These are phyloP conservation scores for Malus hybrid DNA, from an alignment of 331 rosid species.

Conservation along the genomic window DNA sequence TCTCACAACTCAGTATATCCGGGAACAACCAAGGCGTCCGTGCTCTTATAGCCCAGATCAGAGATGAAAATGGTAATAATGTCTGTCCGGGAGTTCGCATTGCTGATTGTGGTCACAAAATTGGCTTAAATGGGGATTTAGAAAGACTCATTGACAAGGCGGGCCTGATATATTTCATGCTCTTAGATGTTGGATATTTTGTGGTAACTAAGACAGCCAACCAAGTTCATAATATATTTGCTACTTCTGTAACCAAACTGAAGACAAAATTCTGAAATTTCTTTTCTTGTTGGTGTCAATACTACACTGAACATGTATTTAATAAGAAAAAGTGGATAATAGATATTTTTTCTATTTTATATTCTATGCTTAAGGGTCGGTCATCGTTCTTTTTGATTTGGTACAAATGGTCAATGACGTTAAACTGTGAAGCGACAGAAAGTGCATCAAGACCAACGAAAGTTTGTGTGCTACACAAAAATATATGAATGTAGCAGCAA, in stretches of 20 bases:
- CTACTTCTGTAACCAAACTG: not conserved
- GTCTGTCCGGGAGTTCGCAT: conserved; percentile 64
- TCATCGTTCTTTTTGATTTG: too few relatives aligned
- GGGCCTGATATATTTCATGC: not conserved
- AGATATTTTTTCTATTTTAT: too few relatives aligned
- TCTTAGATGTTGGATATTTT: not conserved
- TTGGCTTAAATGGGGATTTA: conserved; percentile 62
- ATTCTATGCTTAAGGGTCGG: not conserved
- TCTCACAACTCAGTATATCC: conserved; percentile 70
- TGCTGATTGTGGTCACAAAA: conserved; percentile 95
- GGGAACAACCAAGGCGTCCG: conserved; percentile 88
- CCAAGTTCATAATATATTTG: not conserved
- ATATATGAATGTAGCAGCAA: too few relatives aligned
- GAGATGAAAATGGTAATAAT: conserved; percentile 71
- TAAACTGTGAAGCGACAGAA: too few relatives aligned
- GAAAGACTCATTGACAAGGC: too few relatives aligned
- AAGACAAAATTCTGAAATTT: not conserved
- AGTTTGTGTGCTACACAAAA: too few relatives aligned
- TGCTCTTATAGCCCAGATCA: conserved; percentile 79
- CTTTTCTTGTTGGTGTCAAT: not conserved
- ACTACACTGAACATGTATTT: not conserved
- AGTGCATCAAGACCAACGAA: too few relatives aligned
- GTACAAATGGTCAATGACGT: too few relatives aligned
- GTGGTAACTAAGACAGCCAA: not conserved
- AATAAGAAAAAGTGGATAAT: not conserved